Evolutionary conservation across 306 rosid genomes (phyloP), one percentile per base, ranked within the genome.

Genomic region (Geum urbanum): DNA sequence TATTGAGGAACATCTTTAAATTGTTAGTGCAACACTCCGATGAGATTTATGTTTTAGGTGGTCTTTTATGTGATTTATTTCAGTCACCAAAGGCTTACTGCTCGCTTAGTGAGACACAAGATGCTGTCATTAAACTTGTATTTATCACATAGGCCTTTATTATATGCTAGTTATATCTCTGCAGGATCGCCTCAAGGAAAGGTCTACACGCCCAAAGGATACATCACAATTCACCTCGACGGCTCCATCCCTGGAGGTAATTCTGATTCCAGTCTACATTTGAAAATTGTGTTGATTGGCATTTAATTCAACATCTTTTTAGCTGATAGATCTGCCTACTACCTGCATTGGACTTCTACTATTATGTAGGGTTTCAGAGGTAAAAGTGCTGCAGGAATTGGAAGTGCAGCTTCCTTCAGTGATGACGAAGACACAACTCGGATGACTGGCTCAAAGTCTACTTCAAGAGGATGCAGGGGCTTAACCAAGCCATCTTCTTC

Each of bases 171-270:
- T 13, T 5, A 12, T 53, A 40, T 3, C 14, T 7, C 41, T 71
- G 66, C 86, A 94, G 97, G 95, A 88, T 63, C 96, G 96, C 63
- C 84, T 91, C 76, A 88, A 88, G 85, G 95, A 86, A 74, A 90
- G 97, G 80, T 80, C 90, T 59, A 54, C 71, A 7, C 70, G 4
- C 70, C 46, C 88, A 24, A 94, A 85, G 84, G 89, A 84, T 62
- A 71, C 81, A 44, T 19, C 81, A 4, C 88, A 77, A 72, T 63
- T 77, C 60, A 67, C 86, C 52, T 79, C 90, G 68, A 69, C 74
- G 65, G 73, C 76, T 52, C 88, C 83, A 66, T 72, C 86, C 45
- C 74, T 62, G 64, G 85, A 87, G 91, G 97, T 94, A 85, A 66
- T 65, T 68, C 32, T 27, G 63, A 48, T 66, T 82, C 73, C 67